Evolutionary conservation across 176 grass and related monocot species (phyloP).

Genomic region (Carex littledalei): DNA sequence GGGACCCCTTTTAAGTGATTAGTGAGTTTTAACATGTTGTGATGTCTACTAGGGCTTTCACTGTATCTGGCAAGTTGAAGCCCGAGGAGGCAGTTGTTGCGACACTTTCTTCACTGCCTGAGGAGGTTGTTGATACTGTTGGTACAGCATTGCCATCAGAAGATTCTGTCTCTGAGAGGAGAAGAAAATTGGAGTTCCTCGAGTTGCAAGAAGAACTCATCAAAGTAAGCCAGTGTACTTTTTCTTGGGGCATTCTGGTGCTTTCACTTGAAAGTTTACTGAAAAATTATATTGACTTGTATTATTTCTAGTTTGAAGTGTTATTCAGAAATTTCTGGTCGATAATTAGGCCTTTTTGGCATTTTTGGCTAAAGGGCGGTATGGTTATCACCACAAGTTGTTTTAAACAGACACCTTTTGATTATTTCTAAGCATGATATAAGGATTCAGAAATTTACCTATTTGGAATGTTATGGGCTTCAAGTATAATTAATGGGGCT

Average conservation of each 20-base stretch:
- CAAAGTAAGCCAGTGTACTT: slow-evolving; percentile 45
- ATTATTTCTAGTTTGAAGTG: neutral
- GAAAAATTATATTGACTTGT: slow-evolving; percentile 18
- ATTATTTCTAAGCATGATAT: neutral
- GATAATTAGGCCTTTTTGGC: neutral
- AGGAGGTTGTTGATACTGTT: slow-evolving; percentile 99
- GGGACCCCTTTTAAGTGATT: neutral
- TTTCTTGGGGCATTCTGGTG: neutral
- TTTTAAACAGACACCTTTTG: neutral
- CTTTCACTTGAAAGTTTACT: slow-evolving; percentile 4
- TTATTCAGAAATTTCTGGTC: neutral
- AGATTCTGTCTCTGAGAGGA: slow-evolving; percentile 98
- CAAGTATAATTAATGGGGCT: neutral
- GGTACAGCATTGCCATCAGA: slow-evolving; percentile 90
- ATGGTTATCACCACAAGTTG: neutral
- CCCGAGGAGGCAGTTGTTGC: slow-evolving; percentile 99
- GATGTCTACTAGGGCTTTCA: slow-evolving; percentile 75
- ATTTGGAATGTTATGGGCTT: slow-evolving; percentile 7
- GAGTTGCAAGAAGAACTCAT: slow-evolving; percentile 99
- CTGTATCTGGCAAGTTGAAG: slow-evolving; percentile 92
- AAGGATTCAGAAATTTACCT: neutral
- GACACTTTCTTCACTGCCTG: slow-evolving; percentile 93
- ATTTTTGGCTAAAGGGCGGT: neutral
- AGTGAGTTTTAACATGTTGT: slow-evolving; percentile 4
- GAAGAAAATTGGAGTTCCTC: slow-evolving; percentile 87